Percentiles rank a stretch among this genome's conserved stretches.
These are phyloP conservation scores for Cyclanthera cordifolia DNA, from an alignment of 306 rosid genomes.

Conservation along the genomic window DNA sequence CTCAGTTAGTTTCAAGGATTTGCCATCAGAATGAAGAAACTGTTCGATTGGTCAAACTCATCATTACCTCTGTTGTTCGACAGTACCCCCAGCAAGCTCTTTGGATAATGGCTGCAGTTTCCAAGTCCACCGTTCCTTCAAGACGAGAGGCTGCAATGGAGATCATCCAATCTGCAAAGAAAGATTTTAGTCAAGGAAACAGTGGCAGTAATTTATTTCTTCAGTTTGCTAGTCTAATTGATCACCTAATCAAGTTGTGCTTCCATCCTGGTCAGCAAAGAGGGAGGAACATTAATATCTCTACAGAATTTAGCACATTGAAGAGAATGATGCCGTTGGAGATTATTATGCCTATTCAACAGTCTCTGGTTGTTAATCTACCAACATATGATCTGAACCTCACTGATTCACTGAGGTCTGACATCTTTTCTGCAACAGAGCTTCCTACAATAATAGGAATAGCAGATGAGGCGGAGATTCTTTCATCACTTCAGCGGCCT, in stretches of 20 bases:
- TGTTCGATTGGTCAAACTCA: conserved; percentile 69
- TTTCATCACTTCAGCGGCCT: conserved; percentile 93
- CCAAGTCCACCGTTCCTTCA: conserved; percentile 84
- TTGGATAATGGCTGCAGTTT: conserved; percentile 99
- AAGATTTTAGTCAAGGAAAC: conserved; percentile 56
- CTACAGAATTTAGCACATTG: conserved; percentile 79
- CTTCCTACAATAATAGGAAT: conserved; percentile 87
- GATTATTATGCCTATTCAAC: conserved; percentile 86
- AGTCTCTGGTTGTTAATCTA: conserved; percentile 75
- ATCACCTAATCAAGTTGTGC: conserved; percentile 85
- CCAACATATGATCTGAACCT: conserved; percentile 61
- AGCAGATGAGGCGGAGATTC: conserved; percentile 93
- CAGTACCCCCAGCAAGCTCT: conserved; percentile 86
- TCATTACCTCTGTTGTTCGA: conserved; percentile 69
- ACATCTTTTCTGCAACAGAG: conserved; percentile 67
- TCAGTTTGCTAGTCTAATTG: conserved; percentile 81
- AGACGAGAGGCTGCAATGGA: conserved; percentile 92
- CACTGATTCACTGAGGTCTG: conserved; percentile 40
- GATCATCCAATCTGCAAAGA: conserved; percentile 80
- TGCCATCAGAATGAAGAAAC: conserved; percentile 84
- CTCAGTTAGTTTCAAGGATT: conserved; percentile 96
- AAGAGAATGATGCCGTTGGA: conserved; percentile 98
- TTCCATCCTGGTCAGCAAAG: conserved; percentile 82
- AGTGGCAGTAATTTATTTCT: conserved; percentile 57
- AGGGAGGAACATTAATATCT: conserved; percentile 63